Evolutionary conservation across 352 stramenopile species (phyloP).

Genomic region (Phytopythium montanum): DNA sequence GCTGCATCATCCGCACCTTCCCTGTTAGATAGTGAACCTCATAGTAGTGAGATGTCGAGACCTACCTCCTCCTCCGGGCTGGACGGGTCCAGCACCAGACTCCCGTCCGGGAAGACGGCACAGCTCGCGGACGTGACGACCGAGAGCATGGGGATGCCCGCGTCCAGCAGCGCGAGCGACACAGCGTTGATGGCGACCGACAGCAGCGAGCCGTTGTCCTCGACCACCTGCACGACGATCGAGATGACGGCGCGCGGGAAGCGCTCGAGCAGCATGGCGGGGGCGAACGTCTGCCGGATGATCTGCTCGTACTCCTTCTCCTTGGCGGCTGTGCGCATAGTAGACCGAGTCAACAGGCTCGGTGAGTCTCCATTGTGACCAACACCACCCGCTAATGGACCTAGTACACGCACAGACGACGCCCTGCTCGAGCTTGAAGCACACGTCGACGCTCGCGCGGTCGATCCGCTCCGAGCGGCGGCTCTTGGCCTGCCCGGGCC

Average conservation of each 20-base stretch:
- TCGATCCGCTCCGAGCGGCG: slow-evolving; percentile 66
- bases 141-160: slow-evolving; percentile 69
- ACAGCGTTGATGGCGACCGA: slow-evolving; percentile 81
- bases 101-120: slow-evolving; percentile 55
- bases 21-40: not conserved
- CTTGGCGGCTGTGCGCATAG: slow-evolving; percentile 44
- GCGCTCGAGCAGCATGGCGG: slow-evolving; percentile 59
- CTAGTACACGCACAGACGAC: slow-evolving; percentile 42
- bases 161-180: slow-evolving; percentile 72
- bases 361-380: not conserved
- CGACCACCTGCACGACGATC: slow-evolving; percentile 83
- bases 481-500: slow-evolving; percentile 68
- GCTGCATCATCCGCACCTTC: slow-evolving; percentile 17
- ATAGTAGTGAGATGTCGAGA: not conserved
- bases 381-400: not conserved
- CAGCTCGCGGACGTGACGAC: slow-evolving; percentile 72
- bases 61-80: slow-evolving; percentile 65
- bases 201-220: slow-evolving; percentile 78
- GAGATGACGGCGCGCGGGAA: slow-evolving; percentile 83
- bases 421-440: slow-evolving; percentile 80
- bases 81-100: slow-evolving; percentile 67
- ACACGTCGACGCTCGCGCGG: slow-evolving; percentile 64
- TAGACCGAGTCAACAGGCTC: not conserved
- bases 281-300: slow-evolving; percentile 72
- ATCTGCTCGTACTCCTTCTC: slow-evolving; percentile 87